Percentiles rank a stretch among this genome's conserved stretches.
Evolutionary conservation across 331 rosid genomes (phyloP).

Genomic region (Prunus yedoensis): DNA sequence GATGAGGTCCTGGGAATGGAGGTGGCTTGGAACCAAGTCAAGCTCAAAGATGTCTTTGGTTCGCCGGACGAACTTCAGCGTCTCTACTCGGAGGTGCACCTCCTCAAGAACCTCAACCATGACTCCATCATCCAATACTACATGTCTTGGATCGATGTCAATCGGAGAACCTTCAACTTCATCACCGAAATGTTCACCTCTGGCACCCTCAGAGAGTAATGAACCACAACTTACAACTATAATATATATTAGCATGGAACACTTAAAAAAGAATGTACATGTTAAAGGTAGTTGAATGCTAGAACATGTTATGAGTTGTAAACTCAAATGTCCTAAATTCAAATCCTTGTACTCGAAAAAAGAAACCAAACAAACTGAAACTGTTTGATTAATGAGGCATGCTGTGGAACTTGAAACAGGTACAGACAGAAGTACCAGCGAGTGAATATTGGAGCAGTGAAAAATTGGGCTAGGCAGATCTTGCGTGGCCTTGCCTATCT

Average conservation of each 20-base stretch:
- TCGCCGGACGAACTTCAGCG: conserved; percentile 74
- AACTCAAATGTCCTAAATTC: background rate
- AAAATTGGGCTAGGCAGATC: conserved; percentile 82
- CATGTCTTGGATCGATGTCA: conserved; percentile 69
- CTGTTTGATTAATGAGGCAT: too few species aligned
- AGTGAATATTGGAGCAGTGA: conserved; percentile 60
- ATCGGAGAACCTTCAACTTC: conserved; percentile 77
- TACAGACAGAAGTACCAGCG: conserved; percentile 59
- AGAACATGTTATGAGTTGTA: background rate
- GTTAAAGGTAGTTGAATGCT: background rate
- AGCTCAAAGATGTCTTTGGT: conserved; percentile 64
- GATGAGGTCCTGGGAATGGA: conserved; percentile 77
- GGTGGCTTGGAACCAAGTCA: conserved; percentile 94
- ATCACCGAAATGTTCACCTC: conserved; percentile 93
- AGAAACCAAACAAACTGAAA: too few species aligned
- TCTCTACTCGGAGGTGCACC: conserved; percentile 87
- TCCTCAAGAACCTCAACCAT: conserved; percentile 76
- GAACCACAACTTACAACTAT: background rate
- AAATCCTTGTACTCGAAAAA: too few species aligned
- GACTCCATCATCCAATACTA: conserved; percentile 70
- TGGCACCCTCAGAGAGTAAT: conserved; percentile 90
- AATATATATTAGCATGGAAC: background rate
- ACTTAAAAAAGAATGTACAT: background rate
- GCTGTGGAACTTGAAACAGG: conserved; percentile 31
- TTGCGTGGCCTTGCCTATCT: conserved; percentile 66